These are phyloP conservation scores for Scedosporium boydii DNA, from an alignment of 2,329 filamentous ascomycete genomes.

Conservation along the genomic window DNA sequence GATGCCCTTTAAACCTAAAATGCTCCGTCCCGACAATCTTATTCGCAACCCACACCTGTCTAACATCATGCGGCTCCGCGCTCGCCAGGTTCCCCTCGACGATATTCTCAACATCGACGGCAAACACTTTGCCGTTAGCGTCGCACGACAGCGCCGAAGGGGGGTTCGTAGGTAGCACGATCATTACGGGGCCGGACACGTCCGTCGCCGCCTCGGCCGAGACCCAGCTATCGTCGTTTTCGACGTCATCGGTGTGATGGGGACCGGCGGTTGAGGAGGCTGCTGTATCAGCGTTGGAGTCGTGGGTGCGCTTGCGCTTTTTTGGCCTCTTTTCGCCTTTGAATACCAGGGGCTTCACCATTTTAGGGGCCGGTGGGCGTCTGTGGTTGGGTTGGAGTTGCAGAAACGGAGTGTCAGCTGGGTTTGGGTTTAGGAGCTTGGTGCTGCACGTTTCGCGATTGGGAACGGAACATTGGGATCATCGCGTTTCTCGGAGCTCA, in stretches of 20 bases:
- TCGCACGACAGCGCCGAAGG: conserved; percentile 76
- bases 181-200: conserved; percentile 69
- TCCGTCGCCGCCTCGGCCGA: conserved; percentile 67
- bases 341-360: conserved; percentile 87
- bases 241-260: conserved; percentile 23
- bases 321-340: conserved; percentile 96
- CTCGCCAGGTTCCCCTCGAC: conserved; percentile 73
- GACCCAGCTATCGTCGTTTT: conserved; percentile 83
- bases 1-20: conserved; percentile 80
- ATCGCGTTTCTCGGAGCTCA: too few relatives aligned
- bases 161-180: conserved; percentile 69
- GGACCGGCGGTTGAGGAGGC: conserved; percentile 10
- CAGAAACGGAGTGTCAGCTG: not conserved
- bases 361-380: conserved; percentile 21
- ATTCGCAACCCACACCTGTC: conserved; percentile 91
- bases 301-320: conserved; percentile 70
- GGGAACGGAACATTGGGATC: too few relatives aligned
- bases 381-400: not conserved
- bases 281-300: conserved; percentile 32
- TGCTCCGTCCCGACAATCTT: conserved; percentile 71
- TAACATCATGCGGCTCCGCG: conserved; percentile 89
- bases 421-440: not conserved
- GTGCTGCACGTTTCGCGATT: too few relatives aligned
- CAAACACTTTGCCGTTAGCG: conserved; percentile 76
- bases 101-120: conserved; percentile 75